phyloP scores from a whole-genome alignment of 179 eudicot genomes.

The Spinacia oleracea region DNA sequence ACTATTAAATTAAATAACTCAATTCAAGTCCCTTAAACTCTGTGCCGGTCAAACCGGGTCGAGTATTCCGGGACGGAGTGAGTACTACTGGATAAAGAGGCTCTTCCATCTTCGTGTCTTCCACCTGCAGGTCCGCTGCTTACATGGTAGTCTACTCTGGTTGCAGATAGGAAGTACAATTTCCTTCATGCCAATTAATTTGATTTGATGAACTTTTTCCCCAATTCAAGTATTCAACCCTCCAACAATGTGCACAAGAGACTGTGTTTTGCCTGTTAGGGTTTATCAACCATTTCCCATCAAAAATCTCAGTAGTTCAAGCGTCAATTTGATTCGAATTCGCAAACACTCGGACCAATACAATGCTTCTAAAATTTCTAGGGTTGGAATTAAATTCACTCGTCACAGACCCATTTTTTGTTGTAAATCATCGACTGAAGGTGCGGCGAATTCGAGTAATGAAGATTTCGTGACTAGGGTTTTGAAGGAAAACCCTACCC shows the following conservation, averaged over 20 bases:
- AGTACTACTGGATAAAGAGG: no score
- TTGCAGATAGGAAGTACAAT: slow-evolving; percentile 3
- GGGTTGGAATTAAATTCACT: slow-evolving; percentile 22
- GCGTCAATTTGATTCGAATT: slow-evolving; percentile 27
- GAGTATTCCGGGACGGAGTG: no score
- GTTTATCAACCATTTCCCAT: slow-evolving; percentile 38
- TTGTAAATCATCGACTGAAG: slow-evolving; percentile 27
- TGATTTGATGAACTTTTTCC: neutral
- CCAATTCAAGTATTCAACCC: slow-evolving; percentile 8
- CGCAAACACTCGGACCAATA: slow-evolving; percentile 18
- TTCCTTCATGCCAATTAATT: neutral
- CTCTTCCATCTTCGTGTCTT: neutral
- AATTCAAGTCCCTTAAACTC: no score
- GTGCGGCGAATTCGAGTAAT: slow-evolving; percentile 16
- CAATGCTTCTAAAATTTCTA: neutral
- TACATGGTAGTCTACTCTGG: slow-evolving; percentile 6
- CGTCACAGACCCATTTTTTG: slow-evolving; percentile 32
- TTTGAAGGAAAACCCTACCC: slow-evolving; percentile 86
- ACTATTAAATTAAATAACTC: no score
- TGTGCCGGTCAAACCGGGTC: no score
- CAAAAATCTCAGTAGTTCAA: slow-evolving; percentile 28
- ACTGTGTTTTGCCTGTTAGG: slow-evolving; percentile 27
- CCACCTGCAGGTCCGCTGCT: neutral
- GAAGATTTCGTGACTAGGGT: slow-evolving; percentile 81
- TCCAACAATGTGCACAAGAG: slow-evolving; percentile 31